Percentiles rank a stretch among this genome's conserved stretches.
These are phyloP conservation scores for Phytophthora sansomeana DNA, from an alignment of 352 stramenopile genomes.

Conservation along the genomic window DNA sequence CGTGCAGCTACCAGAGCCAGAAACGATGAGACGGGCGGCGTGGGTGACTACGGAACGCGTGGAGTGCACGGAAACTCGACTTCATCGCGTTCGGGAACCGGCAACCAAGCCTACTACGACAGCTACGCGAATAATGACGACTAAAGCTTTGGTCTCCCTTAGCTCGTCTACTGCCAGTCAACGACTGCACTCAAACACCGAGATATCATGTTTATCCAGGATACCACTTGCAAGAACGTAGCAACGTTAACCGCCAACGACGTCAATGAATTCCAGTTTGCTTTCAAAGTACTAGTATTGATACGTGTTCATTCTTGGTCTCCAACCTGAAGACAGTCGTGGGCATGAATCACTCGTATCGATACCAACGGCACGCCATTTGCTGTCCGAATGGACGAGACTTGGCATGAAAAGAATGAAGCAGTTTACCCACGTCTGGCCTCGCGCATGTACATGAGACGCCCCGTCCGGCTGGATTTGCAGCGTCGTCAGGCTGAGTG, in stretches of 20 bases:
- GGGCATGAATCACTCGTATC: too few relatives aligned
- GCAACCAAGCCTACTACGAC: slow-evolving; percentile 7
- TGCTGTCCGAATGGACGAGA: not conserved
- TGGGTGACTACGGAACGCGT: slow-evolving; percentile 10
- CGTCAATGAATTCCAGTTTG: not conserved
- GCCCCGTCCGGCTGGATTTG: not conserved
- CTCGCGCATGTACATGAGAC: slow-evolving; percentile 9
- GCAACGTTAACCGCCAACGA: not conserved
- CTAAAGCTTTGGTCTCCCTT: slow-evolving; percentile 9
- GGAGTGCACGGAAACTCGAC: slow-evolving; percentile 1
- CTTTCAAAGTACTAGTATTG: too few relatives aligned
- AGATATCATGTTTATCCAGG: not conserved
- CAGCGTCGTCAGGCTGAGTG: not conserved
- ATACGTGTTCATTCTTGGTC: too few relatives aligned
- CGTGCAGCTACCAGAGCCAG: not conserved
- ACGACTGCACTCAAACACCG: not conserved
- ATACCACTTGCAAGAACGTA: not conserved
- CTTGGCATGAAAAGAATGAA: not conserved
- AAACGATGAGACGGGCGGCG: slow-evolving; percentile 12
- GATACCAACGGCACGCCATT: not conserved
- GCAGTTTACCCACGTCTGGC: slow-evolving; percentile 17
- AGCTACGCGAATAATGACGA: slow-evolving; percentile 24
- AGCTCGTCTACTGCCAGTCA: not conserved
- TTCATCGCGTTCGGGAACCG: not conserved
- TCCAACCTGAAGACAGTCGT: too few relatives aligned